phyloP scores from a whole-genome alignment of 331 rosid genomes.

The Ulmus americana region DNA sequence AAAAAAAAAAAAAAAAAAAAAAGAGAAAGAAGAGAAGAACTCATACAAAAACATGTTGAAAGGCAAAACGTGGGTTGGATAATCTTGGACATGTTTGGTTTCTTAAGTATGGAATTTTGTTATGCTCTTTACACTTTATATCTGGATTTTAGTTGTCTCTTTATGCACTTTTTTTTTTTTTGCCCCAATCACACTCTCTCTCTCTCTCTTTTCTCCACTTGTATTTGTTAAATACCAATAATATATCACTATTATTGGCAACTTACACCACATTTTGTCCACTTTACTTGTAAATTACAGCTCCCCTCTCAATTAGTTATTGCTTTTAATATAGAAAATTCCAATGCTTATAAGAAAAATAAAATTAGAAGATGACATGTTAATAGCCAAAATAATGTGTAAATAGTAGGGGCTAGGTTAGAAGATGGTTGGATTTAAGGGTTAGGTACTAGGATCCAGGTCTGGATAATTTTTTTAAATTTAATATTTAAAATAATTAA shows the following conservation, averaged over 20 bases:
- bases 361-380: too few species aligned
- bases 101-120: conserved; percentile 17
- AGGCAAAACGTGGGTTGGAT: conserved; percentile 17
- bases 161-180: conserved; percentile 8
- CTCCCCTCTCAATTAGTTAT: background rate
- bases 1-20: too few species aligned
- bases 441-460: too few species aligned
- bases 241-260: conserved; percentile 14
- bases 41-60: background rate
- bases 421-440: too few species aligned
- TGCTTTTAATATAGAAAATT: background rate
- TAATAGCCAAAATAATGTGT: too few species aligned
- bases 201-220: background rate
- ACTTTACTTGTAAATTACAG: conserved; percentile 16
- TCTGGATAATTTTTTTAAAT: too few species aligned
- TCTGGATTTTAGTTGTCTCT: conserved; percentile 23
- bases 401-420: too few species aligned
- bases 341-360: background rate
- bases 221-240: background rate
- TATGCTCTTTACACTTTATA: conserved; percentile 14
- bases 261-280: conserved; percentile 17
- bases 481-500: too few species aligned
- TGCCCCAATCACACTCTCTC: background rate
- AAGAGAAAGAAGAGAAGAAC: too few species aligned
- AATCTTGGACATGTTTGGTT: conserved; percentile 17